Evolutionary conservation across 352 stramenopile genomes (phyloP), one percentile per base, ranked within the genome.

Genomic region (Pythium utonaiense): DNA sequence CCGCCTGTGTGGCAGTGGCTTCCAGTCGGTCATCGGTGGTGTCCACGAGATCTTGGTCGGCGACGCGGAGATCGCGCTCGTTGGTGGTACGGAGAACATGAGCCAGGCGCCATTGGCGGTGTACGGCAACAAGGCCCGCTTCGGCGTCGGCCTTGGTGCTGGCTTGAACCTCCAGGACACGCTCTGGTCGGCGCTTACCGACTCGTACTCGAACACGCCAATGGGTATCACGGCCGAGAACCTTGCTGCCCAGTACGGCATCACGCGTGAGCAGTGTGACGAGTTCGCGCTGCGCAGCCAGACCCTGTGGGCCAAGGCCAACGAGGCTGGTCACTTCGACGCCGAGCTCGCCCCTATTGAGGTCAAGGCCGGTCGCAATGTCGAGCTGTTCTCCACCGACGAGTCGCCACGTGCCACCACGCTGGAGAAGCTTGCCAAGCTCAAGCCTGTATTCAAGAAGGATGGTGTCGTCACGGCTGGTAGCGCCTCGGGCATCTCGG

Each of bases 161-260:
- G 96, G 96, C 14, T 64, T 98, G 19, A 88, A 97, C 60, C 77
- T 99, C 64, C 80, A 97, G 64, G 96, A 99, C 77, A 91, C 86
- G 51, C 78, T 99, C 24, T 99, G 97, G 96, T 93, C 96, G 62
- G 96, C 94, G 36, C 77, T 99, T 6, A 99, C 96, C 12, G 96
- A 99, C 79, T 91, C 86, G 56, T 89, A 98, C 76, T 82, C 82
- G 38, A 91, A 95, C 57, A 96, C 91, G 57, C 95, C 97, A 1
- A 99, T 99, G 97, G 97, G 96, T 45, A 92, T 99, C 62, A 99
- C 97, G 50, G 96, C 96, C 28, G 97, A 99, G 67, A 99, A 99
- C 78, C 67, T 99, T n/a, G 96, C 92, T 0, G 91, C 90, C 42
- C 89, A 99, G 75, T 96, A 98, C 78, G 73, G 68, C 48, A 98